Evolutionary conservation across 2,329 filamentous ascomycete genomes (phyloP), one percentile per base, ranked within the genome.

Genomic region (Myrmaecium sp.): DNA sequence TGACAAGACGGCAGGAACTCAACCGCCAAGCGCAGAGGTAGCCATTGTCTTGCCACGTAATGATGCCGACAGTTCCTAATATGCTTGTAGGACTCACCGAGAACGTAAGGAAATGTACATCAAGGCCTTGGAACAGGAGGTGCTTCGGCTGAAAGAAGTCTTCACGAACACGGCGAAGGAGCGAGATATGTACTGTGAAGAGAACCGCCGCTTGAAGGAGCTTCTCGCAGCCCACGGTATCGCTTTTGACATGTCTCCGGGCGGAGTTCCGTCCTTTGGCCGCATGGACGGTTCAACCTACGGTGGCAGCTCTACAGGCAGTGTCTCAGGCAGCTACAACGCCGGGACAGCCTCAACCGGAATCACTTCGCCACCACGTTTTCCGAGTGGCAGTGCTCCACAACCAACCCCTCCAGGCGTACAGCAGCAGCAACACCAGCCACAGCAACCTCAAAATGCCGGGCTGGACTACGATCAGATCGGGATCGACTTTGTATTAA

Each of bases 21-120:
- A 95, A 95, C 48, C 71, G 89, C 36, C 86, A 95, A 57, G 89
- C 89, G 16, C 89, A 95, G 54, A 76, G 84, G 84, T 91, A 69
- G 6, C 28, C n/a, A 24, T 20, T 10, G 1, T 16, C 15, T 19
- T 12, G 23, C 21, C 14, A 17, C 26, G 20, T 5, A 31, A 11
- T 14, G 9, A n/a, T 10, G 10, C 21, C 37, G 7, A 26, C 27
- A 21, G 22, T 26, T 25, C 14, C 31, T 47, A 17, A 46, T 28
- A 19, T 31, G 26, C 3, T 5, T 10, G 1, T 46, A 93, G 89
- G 46, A 95, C 89, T 11, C 89, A 98, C 53, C 82, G 89, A 30
- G 89, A 95, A 56, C 73, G 89, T 38, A 95, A 95, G 51, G 89
- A 95, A 54, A 67, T 83, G 41, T 95, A 95, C 51, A 91, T 94